These are phyloP conservation scores for Closterium sp. DNA, from an alignment of 139 green algal genomes.

Conservation along the genomic window DNA sequence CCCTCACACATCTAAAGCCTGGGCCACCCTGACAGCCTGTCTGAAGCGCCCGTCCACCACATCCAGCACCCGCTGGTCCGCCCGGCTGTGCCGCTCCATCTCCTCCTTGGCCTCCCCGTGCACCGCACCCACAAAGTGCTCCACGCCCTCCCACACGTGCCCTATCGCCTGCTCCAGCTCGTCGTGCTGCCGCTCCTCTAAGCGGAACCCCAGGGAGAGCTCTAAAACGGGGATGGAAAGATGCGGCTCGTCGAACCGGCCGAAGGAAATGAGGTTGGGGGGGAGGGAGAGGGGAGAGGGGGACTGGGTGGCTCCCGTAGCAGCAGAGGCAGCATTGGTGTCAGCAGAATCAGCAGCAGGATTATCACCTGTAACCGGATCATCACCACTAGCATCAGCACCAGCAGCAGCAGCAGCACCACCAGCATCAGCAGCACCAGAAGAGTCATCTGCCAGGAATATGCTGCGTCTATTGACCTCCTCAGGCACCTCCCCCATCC, in stretches of 20 bases:
- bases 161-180: neutral
- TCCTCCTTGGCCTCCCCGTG: neutral
- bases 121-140: neutral
- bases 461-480: neutral
- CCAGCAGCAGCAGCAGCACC: neutral
- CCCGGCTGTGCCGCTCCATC: neutral
- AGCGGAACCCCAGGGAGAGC: neutral
- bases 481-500: neutral
- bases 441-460: neutral
- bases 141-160: neutral
- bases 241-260: neutral
- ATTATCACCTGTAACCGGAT: neutral
- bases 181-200: neutral
- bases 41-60: neutral
- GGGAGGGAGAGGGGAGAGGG: neutral
- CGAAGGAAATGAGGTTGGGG: neutral
- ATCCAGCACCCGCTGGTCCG: neutral
- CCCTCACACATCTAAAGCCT: neutral
- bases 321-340: neutral
- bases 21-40: neutral
- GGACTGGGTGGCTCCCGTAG: neutral
- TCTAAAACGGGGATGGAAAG: neutral
- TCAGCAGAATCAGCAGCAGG: neutral
- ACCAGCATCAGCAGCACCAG: neutral
- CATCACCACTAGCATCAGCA: neutral